Conservation (phyloP, 495 filamentous ascomycete genomes). For the Evernia prunastri region DNA sequence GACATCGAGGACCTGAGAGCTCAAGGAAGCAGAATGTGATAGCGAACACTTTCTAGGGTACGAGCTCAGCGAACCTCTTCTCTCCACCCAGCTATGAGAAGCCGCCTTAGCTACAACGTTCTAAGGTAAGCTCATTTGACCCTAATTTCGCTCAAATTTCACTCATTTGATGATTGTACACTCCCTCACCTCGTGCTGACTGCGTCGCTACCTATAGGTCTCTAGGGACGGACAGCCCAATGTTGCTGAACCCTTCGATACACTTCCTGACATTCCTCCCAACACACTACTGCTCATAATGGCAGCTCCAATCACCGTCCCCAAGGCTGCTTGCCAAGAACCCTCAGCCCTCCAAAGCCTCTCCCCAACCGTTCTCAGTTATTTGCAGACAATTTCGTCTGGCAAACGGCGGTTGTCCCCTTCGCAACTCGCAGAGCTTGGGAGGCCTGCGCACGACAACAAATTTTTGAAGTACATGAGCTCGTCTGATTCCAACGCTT, state of each 20-base stretch:
- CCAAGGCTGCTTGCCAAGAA: neutral
- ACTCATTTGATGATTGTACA: neutral
- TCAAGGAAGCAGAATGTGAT: neutral
- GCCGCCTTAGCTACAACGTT: neutral
- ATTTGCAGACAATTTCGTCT: constrained; percentile 21
- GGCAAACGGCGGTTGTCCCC: constrained; percentile 15
- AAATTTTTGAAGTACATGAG: constrained; percentile 57
- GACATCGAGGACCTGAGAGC: too few species aligned
- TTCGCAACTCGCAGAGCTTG: constrained; percentile 19
- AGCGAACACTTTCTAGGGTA: neutral
- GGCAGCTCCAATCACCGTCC: neutral
- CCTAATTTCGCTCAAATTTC: neutral
- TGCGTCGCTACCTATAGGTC: neutral
- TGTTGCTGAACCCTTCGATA: neutral
- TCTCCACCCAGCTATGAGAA: neutral
- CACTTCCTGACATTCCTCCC: neutral
- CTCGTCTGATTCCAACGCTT: constrained; percentile 43
- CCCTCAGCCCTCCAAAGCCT: constrained; percentile 10
- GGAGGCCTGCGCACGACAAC: constrained; percentile 23
- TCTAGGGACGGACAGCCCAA: neutral
- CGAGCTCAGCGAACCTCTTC: neutral
- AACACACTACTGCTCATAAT: neutral
- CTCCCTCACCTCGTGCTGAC: neutral
- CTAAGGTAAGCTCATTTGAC: neutral
- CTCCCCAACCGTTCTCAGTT: constrained; percentile 22